Evolutionary conservation across 768 basidiomycete genomes (phyloP), one percentile per base, ranked within the genome.

Genomic region (Imleria badia): DNA sequence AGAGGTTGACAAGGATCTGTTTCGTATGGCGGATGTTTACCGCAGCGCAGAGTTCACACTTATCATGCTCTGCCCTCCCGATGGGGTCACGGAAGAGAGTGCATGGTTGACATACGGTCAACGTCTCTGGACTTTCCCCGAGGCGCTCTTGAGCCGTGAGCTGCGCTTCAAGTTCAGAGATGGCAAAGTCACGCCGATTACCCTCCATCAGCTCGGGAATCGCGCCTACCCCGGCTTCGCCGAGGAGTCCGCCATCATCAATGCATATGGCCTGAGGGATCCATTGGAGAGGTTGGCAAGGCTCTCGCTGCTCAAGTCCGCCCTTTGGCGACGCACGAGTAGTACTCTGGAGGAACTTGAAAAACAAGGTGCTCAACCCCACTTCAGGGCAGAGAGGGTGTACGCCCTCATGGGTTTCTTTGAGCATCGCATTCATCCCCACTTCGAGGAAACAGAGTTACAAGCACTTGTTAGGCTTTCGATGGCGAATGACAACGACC

Each of bases 361-460:
- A 30, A 15, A 7, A 6, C 39, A 23, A 31, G 39, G n/a, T 3
- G n/a, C 46, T 30, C 1, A 33, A 23, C 14, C 23, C 5, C 9
- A 22, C 45, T 60, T 54, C 44, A 44, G 38, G 39, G 57, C 60
- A 38, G 66, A 66, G 23, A 67, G 52, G 23, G 65, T 69, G 31
- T 67, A 65, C 10, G 56, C 65, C 11, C 56, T 70, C 1, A 65
- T 65, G 68, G 59, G 60, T 4, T 66, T 70, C 41, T 66, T 70
- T 20, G 54, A 59, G 31, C 65, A 66, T 45, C 68, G 58, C 1
- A 66, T 68, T 30, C 26, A 42, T 12, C 66, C 60, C 12, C 38
- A 64, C 19, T 15, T 30, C 15, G 19, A 42, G 34, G 64, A 65
- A 30, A 66, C 54, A 15, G 52, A 60, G 31, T 1, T 63, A 33